Conservation (phyloP, 306 rosid species). For the Casuarina glauca region DNA sequence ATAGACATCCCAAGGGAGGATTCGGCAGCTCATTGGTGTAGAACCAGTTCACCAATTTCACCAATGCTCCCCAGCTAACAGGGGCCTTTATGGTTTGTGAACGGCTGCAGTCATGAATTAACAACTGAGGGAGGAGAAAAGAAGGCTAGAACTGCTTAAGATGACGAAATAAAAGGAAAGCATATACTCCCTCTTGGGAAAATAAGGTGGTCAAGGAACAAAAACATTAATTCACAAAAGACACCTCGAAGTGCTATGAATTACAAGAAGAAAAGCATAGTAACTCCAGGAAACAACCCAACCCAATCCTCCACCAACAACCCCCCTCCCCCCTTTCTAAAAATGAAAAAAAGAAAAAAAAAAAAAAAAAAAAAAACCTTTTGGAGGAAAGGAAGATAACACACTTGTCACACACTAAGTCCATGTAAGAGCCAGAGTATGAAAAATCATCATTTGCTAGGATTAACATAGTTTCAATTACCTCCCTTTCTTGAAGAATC, state of each 20-base stretch:
- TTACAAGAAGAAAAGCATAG: neutral
- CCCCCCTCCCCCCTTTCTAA: too few species aligned
- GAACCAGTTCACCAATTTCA: conserved; percentile 66
- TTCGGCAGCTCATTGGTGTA: conserved; percentile 63
- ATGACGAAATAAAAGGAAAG: conserved; percentile 17
- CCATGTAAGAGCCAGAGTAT: neutral
- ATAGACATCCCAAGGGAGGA: conserved; percentile 74
- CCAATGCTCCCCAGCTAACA: conserved; percentile 76
- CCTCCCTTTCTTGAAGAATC: neutral
- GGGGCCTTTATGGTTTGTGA: conserved; percentile 56
- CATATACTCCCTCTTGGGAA: conserved; percentile 2
- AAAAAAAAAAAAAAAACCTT: too few species aligned
- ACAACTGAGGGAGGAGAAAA: conserved; percentile 2
- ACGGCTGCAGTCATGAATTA: conserved; percentile 48
- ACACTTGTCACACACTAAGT: neutral
- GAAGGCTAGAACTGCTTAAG: conserved; percentile 2
- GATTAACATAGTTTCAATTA: neutral
- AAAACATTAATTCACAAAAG: conserved; percentile 10
- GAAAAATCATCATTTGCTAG: neutral
- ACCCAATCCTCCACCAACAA: too few species aligned
- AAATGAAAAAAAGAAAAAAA: too few species aligned
- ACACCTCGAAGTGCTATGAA: neutral
- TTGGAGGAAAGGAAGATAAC: too few species aligned
- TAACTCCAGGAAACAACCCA: neutral
- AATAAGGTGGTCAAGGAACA: neutral